Conservation (phyloP, 768 basidiomycete genomes). For the Serendipita sp. region DNA sequence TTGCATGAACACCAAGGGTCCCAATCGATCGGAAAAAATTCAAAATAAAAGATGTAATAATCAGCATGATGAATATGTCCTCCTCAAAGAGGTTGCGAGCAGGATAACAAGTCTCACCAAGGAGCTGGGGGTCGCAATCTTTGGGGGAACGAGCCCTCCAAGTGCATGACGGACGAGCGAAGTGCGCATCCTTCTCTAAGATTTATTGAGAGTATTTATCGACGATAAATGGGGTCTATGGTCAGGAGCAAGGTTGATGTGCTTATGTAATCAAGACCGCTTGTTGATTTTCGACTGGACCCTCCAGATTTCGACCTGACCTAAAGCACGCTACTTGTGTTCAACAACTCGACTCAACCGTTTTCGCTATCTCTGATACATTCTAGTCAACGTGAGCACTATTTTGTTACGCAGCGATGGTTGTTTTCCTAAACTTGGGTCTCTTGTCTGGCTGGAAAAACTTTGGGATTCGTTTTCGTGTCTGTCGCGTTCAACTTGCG, state of each 20-base stretch:
- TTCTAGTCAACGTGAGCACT: too few species aligned
- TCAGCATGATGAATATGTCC: background rate
- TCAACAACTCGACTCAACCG: too few species aligned
- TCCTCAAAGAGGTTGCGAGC: background rate
- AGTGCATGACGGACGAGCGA: constrained; percentile 76
- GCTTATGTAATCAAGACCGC: background rate
- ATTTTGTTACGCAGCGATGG: too few species aligned
- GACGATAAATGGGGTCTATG: background rate
- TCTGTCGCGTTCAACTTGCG: too few species aligned
- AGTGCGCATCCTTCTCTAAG: constrained; percentile 43
- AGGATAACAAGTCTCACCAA: constrained; percentile 40
- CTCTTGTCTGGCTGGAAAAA: too few species aligned
- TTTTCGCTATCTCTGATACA: too few species aligned
- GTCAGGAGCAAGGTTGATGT: background rate
- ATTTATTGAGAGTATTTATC: constrained; percentile 1
- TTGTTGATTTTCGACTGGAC: background rate
- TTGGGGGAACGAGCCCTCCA: constrained; percentile 76
- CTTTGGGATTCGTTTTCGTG: too few species aligned
- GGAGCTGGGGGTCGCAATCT: constrained; percentile 81
- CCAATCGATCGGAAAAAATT: constrained; percentile 8
- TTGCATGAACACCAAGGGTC: constrained; percentile 1
- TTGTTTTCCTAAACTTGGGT: too few species aligned
- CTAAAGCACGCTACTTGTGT: background rate
- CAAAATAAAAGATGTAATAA: constrained; percentile 11
- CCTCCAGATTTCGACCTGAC: background rate